Conservation (phyloP, 345 rosid species). For the Eucalyptus caleyi region DNA sequence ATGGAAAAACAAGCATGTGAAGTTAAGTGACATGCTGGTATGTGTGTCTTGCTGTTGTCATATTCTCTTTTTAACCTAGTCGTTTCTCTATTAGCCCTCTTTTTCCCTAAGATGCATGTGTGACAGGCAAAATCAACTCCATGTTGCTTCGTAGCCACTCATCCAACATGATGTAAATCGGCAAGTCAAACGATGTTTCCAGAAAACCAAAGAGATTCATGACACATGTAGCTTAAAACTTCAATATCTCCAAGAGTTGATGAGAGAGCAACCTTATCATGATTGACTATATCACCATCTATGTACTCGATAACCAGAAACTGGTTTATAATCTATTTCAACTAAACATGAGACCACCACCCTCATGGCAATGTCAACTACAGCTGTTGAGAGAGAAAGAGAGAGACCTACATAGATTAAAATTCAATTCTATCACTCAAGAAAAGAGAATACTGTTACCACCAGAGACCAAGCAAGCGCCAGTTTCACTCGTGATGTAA, state of each 20-base stretch:
- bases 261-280: background rate
- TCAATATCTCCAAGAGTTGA: background rate
- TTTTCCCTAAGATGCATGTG: background rate
- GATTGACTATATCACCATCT: background rate
- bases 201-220: background rate
- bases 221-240: background rate
- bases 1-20: background rate
- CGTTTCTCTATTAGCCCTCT: background rate
- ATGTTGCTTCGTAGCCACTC: background rate
- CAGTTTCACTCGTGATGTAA: background rate
- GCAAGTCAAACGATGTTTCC: background rate
- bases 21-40: background rate
- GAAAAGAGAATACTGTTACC: background rate
- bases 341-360: background rate
- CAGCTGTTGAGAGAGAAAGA: background rate
- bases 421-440: background rate
- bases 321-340: background rate
- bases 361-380: background rate
- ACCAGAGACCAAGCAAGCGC: background rate
- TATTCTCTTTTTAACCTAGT: background rate
- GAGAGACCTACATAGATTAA: background rate
- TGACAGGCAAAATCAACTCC: background rate
- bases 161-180: background rate
- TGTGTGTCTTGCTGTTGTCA: background rate
- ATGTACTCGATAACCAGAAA: background rate